Percentiles rank a stretch among this genome's conserved stretches.
These are phyloP conservation scores for Scedosporium apiospermum DNA, from an alignment of 2,329 filamentous ascomycete species.

Conservation along the genomic window DNA sequence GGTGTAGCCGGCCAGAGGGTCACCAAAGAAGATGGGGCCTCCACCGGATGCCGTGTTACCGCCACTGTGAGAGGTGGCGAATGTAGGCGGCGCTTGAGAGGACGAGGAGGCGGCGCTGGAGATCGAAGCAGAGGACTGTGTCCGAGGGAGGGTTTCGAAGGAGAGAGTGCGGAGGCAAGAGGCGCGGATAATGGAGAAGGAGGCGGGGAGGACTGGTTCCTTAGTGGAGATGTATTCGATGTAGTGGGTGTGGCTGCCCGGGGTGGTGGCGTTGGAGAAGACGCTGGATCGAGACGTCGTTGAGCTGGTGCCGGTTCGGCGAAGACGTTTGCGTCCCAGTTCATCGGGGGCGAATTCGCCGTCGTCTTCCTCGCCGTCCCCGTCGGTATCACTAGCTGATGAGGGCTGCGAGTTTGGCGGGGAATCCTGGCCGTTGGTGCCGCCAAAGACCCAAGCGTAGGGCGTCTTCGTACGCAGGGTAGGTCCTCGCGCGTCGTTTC, in stretches of 20 bases:
- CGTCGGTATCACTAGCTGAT: slow-evolving; percentile 38
- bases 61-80: slow-evolving; percentile 44
- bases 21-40: slow-evolving; percentile 58
- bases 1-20: slow-evolving; percentile 55
- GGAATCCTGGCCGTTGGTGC: slow-evolving; percentile 31
- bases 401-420: slow-evolving; percentile 43
- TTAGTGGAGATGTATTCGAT: slow-evolving; percentile 61
- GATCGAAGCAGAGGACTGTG: slow-evolving; percentile 25
- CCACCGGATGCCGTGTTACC: slow-evolving; percentile 47
- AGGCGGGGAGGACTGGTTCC: slow-evolving; percentile 50
- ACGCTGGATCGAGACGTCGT: slow-evolving; percentile 37
- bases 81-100: slow-evolving; percentile 26
- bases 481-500: slow-evolving; percentile 34
- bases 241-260: slow-evolving; percentile 49
- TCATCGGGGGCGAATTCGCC: not conserved
- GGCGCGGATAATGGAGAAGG: slow-evolving; percentile 57
- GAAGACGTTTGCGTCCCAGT: not conserved
- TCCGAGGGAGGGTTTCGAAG: slow-evolving; percentile 53
- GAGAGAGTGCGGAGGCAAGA: slow-evolving; percentile 58
- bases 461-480: slow-evolving; percentile 52
- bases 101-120: slow-evolving; percentile 20
- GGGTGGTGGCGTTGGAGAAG: slow-evolving; percentile 35
- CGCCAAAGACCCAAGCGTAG: slow-evolving; percentile 47
- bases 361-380: slow-evolving; percentile 31
- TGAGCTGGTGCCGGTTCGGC: slow-evolving; percentile 18